These are phyloP conservation scores for Plantago lanceolata DNA, from an alignment of 305 asterid genomes.

Conservation along the genomic window DNA sequence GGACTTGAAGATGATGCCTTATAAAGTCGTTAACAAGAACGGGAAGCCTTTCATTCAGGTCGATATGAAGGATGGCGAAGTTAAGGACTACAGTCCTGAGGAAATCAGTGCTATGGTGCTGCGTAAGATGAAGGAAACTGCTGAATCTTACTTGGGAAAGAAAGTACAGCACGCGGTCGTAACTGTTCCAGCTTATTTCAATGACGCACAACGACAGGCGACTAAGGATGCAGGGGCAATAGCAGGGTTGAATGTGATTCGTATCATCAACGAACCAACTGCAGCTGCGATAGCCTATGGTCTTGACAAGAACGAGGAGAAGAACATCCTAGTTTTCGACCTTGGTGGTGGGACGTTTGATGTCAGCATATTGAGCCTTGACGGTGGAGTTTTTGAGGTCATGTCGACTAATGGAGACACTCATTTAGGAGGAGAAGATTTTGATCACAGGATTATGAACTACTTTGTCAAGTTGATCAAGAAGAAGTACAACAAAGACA, in stretches of 20 bases:
- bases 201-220: conserved; percentile 12
- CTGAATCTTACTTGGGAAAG: conserved; percentile 12
- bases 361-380: conserved; percentile 8
- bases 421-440: conserved; percentile 12
- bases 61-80: conserved; percentile 3
- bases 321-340: conserved; percentile 13
- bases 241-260: conserved; percentile 3
- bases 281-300: conserved; percentile 11
- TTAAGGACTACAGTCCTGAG: conserved; percentile 4
- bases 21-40: neutral
- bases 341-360: conserved; percentile 15
- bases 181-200: conserved; percentile 11
- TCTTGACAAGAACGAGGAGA: conserved; percentile 7
- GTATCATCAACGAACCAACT: conserved; percentile 13
- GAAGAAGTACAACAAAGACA: conserved; percentile 15
- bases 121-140: conserved; percentile 9
- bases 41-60: conserved; percentile 6
- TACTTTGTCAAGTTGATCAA: conserved; percentile 9
- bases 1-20: conserved; percentile 10
- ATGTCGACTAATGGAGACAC: conserved; percentile 13
- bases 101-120: conserved; percentile 13
- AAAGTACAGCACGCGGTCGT: conserved; percentile 3
- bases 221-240: conserved; percentile 14
- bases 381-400: conserved; percentile 10
- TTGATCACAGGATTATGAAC: conserved; percentile 10